Evolutionary conservation across 75 land plant species (phyloP), one percentile per base, ranked within the genome.

Genomic region (Picea sitchensis): DNA sequence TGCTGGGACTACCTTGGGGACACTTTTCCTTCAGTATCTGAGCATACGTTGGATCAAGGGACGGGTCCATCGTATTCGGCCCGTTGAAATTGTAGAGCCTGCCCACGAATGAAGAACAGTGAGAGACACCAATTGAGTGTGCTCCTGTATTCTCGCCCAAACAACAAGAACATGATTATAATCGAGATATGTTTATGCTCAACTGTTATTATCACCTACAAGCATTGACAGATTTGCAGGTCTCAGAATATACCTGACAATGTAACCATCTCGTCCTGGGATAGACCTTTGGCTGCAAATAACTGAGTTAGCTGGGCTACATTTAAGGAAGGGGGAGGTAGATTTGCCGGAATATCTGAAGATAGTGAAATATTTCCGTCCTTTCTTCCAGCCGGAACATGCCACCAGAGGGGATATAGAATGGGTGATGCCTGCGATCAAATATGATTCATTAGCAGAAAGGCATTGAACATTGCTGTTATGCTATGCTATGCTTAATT

Each of bases 191-290:
- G 54, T 0, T n/a, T n/a, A n/a, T 38, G 38, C 38, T 38, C 38
- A 38, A 38, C 38, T 4, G 3, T 38, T 38, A 38, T 38, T 38
- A 1, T 38, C 38, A 38, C 3, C 38, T 38, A 4, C 38, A 38
- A 38, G 38, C 2, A 38, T 38, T 38, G 38, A 38, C 38, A 38
- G 38, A 0, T 38, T 38, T 38, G 38, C 38, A 38, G 38, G 38
- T 38, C 38, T 2, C 38, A 2, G 38, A 4, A 38, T 38, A 38
- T 78, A 89, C 95, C 93, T 64, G 94, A 86, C 36, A 93, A 90
- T 4, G 89, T 86, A 65, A 93, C 86, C 93, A 93, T 89, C 59
- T 93, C 93, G 30, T 86, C 92, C 64, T 85, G 93, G 0, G 88
- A 73, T 23, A 93, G 85, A 13, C 96, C 96, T 73, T 93, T 86